Conservation (phyloP, 192 early-diverging fungal species). For the Coemansia umbellata region DNA sequence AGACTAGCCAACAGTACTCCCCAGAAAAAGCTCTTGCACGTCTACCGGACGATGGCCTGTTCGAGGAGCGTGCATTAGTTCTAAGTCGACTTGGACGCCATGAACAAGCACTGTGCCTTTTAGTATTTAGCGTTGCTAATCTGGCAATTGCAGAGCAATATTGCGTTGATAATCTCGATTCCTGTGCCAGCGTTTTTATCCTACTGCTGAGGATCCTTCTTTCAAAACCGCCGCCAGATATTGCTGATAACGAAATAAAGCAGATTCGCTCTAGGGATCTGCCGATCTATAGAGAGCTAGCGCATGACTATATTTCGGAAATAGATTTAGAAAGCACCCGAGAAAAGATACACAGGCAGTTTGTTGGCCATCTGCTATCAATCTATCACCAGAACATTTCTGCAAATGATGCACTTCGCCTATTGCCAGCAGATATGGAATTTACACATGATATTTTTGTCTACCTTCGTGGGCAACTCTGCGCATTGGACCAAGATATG, state of each 20-base stretch:
- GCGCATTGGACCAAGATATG: slow-evolving; percentile 37
- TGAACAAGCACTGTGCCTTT: slow-evolving; percentile 78
- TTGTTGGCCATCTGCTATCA: slow-evolving; percentile 37
- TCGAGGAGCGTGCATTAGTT: slow-evolving; percentile 77
- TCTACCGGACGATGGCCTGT: slow-evolving; percentile 74
- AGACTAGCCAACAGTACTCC: slow-evolving; percentile 63
- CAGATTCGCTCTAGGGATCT: slow-evolving; percentile 5
- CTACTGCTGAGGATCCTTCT: slow-evolving; percentile 38
- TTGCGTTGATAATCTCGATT: slow-evolving; percentile 52
- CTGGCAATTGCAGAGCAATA: slow-evolving; percentile 56
- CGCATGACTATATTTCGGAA: too few species aligned
- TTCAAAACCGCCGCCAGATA: slow-evolving; percentile 22
- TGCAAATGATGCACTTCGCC: slow-evolving; percentile 25
- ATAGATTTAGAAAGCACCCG: slow-evolving; percentile 6
- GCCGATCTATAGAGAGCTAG: too few species aligned
- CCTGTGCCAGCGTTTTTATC: slow-evolving; percentile 28
- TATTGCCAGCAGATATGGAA: slow-evolving; percentile 46
- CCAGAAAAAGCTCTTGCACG: slow-evolving; percentile 70
- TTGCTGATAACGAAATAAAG: slow-evolving; percentile 28
- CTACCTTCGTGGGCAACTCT: slow-evolving; percentile 56
- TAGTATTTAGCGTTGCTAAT: slow-evolving; percentile 74
- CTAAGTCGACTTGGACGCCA: slow-evolving; percentile 81
- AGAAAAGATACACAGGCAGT: slow-evolving; percentile 24
- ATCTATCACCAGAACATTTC: slow-evolving; percentile 31
- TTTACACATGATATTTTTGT: slow-evolving; percentile 44